These are phyloP conservation scores for Capronia epimyces DNA, from an alignment of 2,329 filamentous ascomycete genomes.

Conservation along the genomic window DNA sequence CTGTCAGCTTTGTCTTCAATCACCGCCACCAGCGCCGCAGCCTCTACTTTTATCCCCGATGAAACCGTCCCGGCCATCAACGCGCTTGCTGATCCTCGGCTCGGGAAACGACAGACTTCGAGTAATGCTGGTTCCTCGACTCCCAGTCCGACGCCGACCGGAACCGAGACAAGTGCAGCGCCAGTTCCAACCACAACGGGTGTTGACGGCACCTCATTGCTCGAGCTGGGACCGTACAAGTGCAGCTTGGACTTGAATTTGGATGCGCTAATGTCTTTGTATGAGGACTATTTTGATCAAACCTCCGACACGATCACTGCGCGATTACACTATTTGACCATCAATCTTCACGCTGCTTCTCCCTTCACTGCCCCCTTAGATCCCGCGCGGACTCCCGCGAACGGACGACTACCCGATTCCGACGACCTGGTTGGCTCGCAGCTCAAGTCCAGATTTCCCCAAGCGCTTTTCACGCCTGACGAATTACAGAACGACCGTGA, in stretches of 20 bases:
- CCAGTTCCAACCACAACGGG: slow-evolving; percentile 24
- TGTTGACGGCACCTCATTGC: slow-evolving; percentile 25
- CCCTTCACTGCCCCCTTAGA: slow-evolving; percentile 39
- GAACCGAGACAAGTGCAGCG: slow-evolving; percentile 12
- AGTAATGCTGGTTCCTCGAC: background rate
- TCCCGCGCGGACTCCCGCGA: slow-evolving; percentile 39
- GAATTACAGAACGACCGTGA: slow-evolving; percentile 48
- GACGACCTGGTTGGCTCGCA: slow-evolving; percentile 45
- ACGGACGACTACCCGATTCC: slow-evolving; percentile 42
- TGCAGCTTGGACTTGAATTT: slow-evolving; percentile 53
- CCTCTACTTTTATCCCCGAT: background rate
- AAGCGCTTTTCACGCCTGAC: slow-evolving; percentile 48
- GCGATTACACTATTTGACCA: slow-evolving; percentile 47
- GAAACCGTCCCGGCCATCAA: background rate
- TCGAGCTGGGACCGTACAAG: slow-evolving; percentile 48
- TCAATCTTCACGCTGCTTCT: slow-evolving; percentile 57
- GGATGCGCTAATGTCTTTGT: slow-evolving; percentile 45
- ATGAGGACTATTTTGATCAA: slow-evolving; percentile 49
- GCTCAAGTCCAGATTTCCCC: slow-evolving; percentile 40
- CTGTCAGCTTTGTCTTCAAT: slow-evolving; percentile 17
- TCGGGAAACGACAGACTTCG: background rate
- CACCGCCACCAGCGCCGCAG: slow-evolving; percentile 9
- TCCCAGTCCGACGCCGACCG: slow-evolving; percentile 1
- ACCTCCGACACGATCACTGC: slow-evolving; percentile 54
- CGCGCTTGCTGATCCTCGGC: background rate